Base-by-base conservation (phyloP, 768 basidiomycete genomes). In the Crassisporium funariophilum region DNA sequence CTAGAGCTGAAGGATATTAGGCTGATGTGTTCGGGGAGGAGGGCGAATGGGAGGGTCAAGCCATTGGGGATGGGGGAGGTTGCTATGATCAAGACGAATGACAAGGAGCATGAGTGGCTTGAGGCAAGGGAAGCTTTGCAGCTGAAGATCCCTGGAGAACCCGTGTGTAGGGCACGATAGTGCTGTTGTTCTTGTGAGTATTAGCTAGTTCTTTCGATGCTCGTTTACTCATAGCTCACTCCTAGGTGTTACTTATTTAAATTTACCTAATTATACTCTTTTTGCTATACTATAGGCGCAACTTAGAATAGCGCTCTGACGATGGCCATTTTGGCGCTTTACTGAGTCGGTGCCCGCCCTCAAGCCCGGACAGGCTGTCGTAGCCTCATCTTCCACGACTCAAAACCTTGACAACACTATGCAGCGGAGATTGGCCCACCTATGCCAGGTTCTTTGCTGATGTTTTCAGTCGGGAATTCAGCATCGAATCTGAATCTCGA, bases 61-160 rank as follows among this genome's bases (percentile, higher is more conserved):
- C 92, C 95, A 0, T 72, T 98, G 44, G 86, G 87, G 0, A 81
- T 98, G 76, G 95, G 97, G 13, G 97, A 99, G 72, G 82, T 98
- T 54, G 88, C 90, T 16, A 81, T 98, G 8, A 82, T 99, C 13
- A 78, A 73, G 66, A 92, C 88, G 40, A 75, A 75, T 55, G 77
- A 75, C 57, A 81, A 71, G 69, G 83, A 88, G 61, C 72, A 88
- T 50, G 84, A 87, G 61, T 98, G 90, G 84, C 55, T 97, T 58
- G 95, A 99, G 65, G 95, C 93, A 5, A 76, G 95, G 65, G 95
- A 99, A 66, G 95, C 95, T 4, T 66, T 95, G 59, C 74, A 82
- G 65, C 62, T 91, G 60, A 83, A 81, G 41, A 52, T 94, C 6
- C 73, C 81, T 2, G 95, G 95, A 4, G 95, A 98, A 69, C 82